These are phyloP conservation scores for Kwoniella shandongensis DNA, from an alignment of 768 basidiomycete genomes.

Conservation along the genomic window DNA sequence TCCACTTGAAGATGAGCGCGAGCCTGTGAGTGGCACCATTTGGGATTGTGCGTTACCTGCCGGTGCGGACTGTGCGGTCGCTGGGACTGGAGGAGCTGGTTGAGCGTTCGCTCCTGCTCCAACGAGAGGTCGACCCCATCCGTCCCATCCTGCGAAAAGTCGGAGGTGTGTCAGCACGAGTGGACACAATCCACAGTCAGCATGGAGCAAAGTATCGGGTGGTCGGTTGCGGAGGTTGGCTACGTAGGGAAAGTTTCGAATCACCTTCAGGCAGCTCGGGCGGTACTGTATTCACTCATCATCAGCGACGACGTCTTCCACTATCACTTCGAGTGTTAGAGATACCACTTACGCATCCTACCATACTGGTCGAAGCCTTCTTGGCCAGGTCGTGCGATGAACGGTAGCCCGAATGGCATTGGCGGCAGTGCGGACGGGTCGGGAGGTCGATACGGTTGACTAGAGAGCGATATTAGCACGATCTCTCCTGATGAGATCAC, in stretches of 20 bases:
- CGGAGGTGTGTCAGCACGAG: too few relatives aligned
- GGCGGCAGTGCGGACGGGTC: conserved; percentile 43
- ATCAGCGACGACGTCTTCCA: conserved; percentile 4
- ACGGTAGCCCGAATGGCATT: conserved; percentile 47
- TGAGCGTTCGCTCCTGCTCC: conserved; percentile 6
- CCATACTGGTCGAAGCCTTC: conserved; percentile 50
- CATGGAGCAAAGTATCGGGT: too few relatives aligned
- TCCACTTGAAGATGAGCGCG: conserved; percentile 1
- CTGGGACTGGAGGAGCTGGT: conserved; percentile 1
- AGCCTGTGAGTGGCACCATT: conserved; percentile 11
- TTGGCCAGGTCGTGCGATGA: conserved; percentile 49
- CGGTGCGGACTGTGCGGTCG: conserved; percentile 2
- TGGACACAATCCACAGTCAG: too few relatives aligned
- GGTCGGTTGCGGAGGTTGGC: background rate
- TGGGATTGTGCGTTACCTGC: background rate
- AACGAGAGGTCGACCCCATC: conserved; percentile 47
- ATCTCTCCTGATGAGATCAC: too few relatives aligned
- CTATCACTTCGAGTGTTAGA: background rate
- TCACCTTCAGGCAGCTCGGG: conserved; percentile 45
- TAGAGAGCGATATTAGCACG: conserved; percentile 2
- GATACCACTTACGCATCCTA: conserved; percentile 39
- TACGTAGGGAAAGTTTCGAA: too few relatives aligned
- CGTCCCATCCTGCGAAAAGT: conserved; percentile 39
- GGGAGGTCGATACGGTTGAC: conserved; percentile 48
- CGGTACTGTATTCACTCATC: conserved; percentile 26